Evolutionary conservation across 1,284 basidiomycete genomes (phyloP).

Genomic region (Athelia psychrophila): DNA sequence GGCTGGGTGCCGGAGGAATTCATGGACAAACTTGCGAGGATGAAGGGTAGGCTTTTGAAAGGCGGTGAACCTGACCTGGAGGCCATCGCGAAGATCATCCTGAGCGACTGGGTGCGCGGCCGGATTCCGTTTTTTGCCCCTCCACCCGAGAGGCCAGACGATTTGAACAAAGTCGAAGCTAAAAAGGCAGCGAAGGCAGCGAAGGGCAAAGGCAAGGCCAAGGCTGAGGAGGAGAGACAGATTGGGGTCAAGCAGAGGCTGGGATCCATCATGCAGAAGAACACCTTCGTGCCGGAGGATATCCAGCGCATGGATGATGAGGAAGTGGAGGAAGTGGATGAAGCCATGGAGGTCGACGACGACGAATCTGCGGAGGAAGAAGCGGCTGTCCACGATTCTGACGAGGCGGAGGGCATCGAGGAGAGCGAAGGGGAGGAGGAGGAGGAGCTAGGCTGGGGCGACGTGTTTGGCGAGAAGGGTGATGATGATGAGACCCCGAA

Average conservation of each 20-base stretch:
- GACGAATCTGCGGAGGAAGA: slow-evolving; percentile 29
- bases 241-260: slow-evolving; percentile 73
- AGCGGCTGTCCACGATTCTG: slow-evolving; percentile 19
- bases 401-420: slow-evolving; percentile 21
- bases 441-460: slow-evolving; percentile 59
- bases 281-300: slow-evolving; percentile 75
- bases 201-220: slow-evolving; percentile 32
- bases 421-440: slow-evolving; percentile 32
- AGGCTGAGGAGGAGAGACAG: slow-evolving; percentile 30
- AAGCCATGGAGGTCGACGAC: slow-evolving; percentile 22
- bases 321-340: slow-evolving; percentile 24
- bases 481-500: slow-evolving; percentile 27
- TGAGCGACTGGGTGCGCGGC: slow-evolving; percentile 98
- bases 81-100: slow-evolving; percentile 90
- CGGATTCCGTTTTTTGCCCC: slow-evolving; percentile 89
- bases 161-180: slow-evolving; percentile 62
- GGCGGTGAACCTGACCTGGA: slow-evolving; percentile 95
- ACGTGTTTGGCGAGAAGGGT: slow-evolving; percentile 52
- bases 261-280: slow-evolving; percentile 82
- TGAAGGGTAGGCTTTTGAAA: slow-evolving; percentile 90
- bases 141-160: slow-evolving; percentile 73
- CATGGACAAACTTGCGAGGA: slow-evolving; percentile 83
- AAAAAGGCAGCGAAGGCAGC: slow-evolving; percentile 44
- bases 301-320: slow-evolving; percentile 57
- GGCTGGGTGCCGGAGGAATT: slow-evolving; percentile 80